These are phyloP conservation scores for Kwoniella heveanensis DNA, from an alignment of 768 basidiomycete genomes.

Conservation along the genomic window DNA sequence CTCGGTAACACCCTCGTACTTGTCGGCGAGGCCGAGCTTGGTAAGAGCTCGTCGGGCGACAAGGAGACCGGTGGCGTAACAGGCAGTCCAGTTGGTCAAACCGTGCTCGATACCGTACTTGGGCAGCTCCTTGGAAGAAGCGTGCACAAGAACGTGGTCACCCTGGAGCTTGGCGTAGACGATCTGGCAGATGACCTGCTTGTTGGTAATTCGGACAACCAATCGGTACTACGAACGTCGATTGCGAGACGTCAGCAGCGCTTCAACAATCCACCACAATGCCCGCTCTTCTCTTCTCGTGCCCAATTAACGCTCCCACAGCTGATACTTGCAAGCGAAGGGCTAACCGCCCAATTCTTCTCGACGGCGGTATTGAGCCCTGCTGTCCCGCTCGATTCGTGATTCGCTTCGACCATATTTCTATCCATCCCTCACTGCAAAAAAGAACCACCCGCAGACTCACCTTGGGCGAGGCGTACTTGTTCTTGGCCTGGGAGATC, in stretches of 20 bases:
- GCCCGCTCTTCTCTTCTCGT: too few species aligned
- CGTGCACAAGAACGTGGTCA: slow-evolving; percentile 86
- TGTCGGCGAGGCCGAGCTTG: slow-evolving; percentile 95
- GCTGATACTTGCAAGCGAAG: too few species aligned
- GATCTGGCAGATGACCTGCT: slow-evolving; percentile 83
- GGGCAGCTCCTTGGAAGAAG: slow-evolving; percentile 87
- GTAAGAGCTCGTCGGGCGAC: slow-evolving; percentile 89
- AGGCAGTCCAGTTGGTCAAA: slow-evolving; percentile 98
- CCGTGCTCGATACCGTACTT: slow-evolving; percentile 97
- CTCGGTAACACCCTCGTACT: slow-evolving; percentile 91
- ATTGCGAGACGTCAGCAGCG: too few species aligned
- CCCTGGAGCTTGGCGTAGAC: slow-evolving; percentile 93
- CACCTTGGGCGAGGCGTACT: slow-evolving; percentile 98
- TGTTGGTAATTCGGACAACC: slow-evolving; percentile 98
- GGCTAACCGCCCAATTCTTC: too few species aligned
- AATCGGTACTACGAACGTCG: slow-evolving; percentile 59
- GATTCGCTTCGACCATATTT: too few species aligned
- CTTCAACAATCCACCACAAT: too few species aligned
- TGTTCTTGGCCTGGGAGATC: slow-evolving; percentile 98
- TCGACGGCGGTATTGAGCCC: too few species aligned
- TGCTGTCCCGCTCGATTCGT: too few species aligned
- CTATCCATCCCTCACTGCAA: too few species aligned
- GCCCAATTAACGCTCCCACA: too few species aligned
- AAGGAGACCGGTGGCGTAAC: slow-evolving; percentile 96
- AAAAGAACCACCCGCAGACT: slow-evolving; percentile 57